Base-by-base conservation (phyloP, 2,329 filamentous ascomycete genomes). In the Colletotrichum tofieldiae region DNA sequence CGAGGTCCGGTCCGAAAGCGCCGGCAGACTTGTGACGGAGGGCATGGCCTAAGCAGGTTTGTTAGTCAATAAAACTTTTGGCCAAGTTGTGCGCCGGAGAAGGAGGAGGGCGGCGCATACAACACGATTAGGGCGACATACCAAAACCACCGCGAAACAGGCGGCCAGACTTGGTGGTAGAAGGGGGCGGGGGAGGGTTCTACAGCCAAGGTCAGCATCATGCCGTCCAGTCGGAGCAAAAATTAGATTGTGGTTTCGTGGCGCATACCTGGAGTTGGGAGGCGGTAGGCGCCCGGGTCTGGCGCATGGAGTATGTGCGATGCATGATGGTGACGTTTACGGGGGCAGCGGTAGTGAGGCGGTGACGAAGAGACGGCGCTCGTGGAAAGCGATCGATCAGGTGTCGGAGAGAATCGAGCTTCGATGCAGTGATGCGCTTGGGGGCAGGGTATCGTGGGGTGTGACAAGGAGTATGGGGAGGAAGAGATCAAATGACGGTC, bases 231-330 rank as follows among this genome's bases (percentile, higher is more conserved):
- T 59, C 47, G 52, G 47, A 35, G 59, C 54, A n/a, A 35, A 52
- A 35, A 54, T 14, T 61, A 55, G n/a, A 39, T 11, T 16, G 49
- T 56, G 23, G 18, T 35, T 16, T 8, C 18, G n/a, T 35, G 49
- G 43, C 43, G 72, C 83, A 74, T 79, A 90, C 89, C 82, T 91
- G 88, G 56, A 91, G 86, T 80, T 91, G 89, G 80, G 95, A 97
- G 80, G 96, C 96, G 76, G 96, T 99, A 60, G 96, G 96, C 84
- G 94, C 94, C 89, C 96, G 93, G 84, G 94, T 93, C 86, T 97
- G 93, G 92, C 96, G 95, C 96, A 98, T 97, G 79, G 95, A 98
- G 84, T 98, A 99, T 76, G 96, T 98, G 84, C 96, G 95, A 90
- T 99, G 96, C 96, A 99, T 99, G 69, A 74, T 85, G 84, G 71